These are phyloP conservation scores for Cochlearia excelsa DNA, from an alignment of 345 rosid species.

Conservation along the genomic window DNA sequence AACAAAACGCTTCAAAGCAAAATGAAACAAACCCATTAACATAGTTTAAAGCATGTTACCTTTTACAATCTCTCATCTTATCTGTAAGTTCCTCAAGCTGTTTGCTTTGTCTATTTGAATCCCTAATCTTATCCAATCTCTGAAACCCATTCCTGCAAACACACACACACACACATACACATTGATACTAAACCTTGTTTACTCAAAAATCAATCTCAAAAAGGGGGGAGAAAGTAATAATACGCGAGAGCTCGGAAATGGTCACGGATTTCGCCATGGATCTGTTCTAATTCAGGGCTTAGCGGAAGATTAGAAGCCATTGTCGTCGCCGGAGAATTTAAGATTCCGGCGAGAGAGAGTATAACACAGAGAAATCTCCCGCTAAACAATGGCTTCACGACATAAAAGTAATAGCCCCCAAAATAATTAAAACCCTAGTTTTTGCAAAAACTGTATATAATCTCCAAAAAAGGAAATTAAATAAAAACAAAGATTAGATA, in stretches of 20 bases:
- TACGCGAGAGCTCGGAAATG: constrained; percentile 91
- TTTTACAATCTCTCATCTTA: constrained; percentile 96
- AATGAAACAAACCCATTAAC: background rate
- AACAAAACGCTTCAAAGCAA: background rate
- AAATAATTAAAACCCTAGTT: background rate
- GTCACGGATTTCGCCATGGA: constrained; percentile 94
- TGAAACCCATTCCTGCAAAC: constrained; percentile 91
- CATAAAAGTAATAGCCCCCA: constrained; percentile 7
- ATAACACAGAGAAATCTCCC: constrained; percentile 15
- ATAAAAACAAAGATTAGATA: background rate
- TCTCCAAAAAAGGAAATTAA: constrained; percentile 21
- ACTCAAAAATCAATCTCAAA: constrained; percentile 3
- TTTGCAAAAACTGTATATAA: constrained; percentile 2
- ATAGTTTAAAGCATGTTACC: constrained; percentile 37
- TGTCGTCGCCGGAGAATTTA: constrained; percentile 34
- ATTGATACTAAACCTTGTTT: background rate
- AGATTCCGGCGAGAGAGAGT: constrained; percentile 31
- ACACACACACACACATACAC: background rate
- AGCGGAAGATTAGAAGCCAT: constrained; percentile 68
- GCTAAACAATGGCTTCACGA: constrained; percentile 9
- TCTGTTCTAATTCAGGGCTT: constrained; percentile 93
- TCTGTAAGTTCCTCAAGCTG: constrained; percentile 95
- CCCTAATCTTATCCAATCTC: constrained; percentile 92
- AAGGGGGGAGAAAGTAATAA: background rate
- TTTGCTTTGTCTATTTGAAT: constrained; percentile 86